These are phyloP conservation scores for Candida sphagnicola DNA, from an alignment of 805 yeast genomes.

Conservation along the genomic window DNA sequence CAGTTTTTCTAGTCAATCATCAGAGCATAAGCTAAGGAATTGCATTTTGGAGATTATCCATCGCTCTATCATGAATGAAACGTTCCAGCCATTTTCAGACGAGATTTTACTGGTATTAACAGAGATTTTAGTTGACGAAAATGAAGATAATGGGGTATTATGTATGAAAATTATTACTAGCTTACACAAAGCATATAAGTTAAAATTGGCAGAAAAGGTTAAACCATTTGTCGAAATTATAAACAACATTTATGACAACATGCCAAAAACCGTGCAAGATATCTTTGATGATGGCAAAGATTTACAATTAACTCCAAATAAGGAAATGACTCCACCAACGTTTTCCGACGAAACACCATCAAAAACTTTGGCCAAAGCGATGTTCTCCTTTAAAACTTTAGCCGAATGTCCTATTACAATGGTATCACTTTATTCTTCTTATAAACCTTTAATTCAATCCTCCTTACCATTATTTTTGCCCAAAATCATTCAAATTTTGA, in stretches of 20 bases:
- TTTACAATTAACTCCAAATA: constrained; percentile 6
- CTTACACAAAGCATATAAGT: constrained; percentile 80
- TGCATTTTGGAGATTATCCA: constrained; percentile 75
- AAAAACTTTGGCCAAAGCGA: constrained; percentile 59
- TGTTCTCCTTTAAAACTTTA: constrained; percentile 82
- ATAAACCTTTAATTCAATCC: constrained; percentile 67
- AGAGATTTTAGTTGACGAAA: constrained; percentile 63
- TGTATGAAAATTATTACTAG: constrained; percentile 85
- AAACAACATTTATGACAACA: constrained; percentile 70
- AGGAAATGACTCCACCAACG: constrained; percentile 36
- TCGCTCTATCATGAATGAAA: constrained; percentile 78
- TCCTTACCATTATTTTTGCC: constrained; percentile 79
- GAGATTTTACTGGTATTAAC: constrained; percentile 58
- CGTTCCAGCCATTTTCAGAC: constrained; percentile 66
- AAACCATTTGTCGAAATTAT: constrained; percentile 76
- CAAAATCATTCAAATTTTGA: constrained; percentile 67
- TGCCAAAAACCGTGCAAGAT: constrained; percentile 69
- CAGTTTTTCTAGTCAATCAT: constrained; percentile 60
- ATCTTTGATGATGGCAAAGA: constrained; percentile 45
- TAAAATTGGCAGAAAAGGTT: constrained; percentile 62
- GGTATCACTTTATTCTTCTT: constrained; percentile 87
- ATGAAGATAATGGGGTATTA: constrained; percentile 92
- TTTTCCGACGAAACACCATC: constrained; percentile 39
- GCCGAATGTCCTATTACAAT: constrained; percentile 97
- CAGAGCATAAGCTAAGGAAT: constrained; percentile 76